Conservation (phyloP, 2,329 filamentous ascomycete genomes). For the Penicillium concentricum region DNA sequence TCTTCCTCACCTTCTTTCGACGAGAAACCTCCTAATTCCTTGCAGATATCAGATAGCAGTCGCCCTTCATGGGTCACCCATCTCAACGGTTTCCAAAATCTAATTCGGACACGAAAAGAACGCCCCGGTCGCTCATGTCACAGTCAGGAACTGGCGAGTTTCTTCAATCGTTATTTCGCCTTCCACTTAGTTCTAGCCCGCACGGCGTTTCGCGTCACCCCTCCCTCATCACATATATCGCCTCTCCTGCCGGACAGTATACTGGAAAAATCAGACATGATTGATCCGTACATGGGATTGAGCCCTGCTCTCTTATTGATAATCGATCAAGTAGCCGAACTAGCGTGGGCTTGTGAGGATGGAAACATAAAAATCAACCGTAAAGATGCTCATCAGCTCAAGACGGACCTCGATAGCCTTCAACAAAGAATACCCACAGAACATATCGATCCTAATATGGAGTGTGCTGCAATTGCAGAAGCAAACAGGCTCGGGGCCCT, state of each 20-base stretch:
- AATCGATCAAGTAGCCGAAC: conserved; percentile 23
- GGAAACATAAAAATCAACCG: not conserved
- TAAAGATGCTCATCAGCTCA: conserved; percentile 1
- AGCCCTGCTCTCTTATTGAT: conserved; percentile 24
- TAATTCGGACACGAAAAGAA: conserved; percentile 15
- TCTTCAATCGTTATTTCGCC: conserved; percentile 29
- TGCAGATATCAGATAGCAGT: conserved; percentile 29
- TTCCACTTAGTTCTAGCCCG: conserved; percentile 31
- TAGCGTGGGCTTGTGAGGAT: conserved; percentile 14
- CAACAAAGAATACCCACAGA: conserved; percentile 12
- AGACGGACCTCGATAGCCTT: conserved; percentile 9
- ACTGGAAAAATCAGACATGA: conserved; percentile 18
- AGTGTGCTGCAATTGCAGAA: conserved; percentile 26
- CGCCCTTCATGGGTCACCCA: conserved; percentile 29
- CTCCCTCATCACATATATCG: not conserved
- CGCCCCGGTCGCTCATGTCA: conserved; percentile 14
- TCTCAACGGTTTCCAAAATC: conserved; percentile 24
- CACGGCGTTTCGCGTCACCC: conserved; percentile 21
- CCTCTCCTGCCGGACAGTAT: conserved; percentile 9
- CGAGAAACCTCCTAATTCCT: not conserved
- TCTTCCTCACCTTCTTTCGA: not conserved
- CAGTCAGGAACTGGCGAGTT: conserved; percentile 19
- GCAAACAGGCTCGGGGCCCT: conserved; percentile 24
- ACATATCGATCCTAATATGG: conserved; percentile 6
- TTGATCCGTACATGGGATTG: conserved; percentile 29